These are phyloP conservation scores for Chlamydomonas reinhardtii DNA, from an alignment of 163 green algal genomes.

Conservation along the genomic window DNA sequence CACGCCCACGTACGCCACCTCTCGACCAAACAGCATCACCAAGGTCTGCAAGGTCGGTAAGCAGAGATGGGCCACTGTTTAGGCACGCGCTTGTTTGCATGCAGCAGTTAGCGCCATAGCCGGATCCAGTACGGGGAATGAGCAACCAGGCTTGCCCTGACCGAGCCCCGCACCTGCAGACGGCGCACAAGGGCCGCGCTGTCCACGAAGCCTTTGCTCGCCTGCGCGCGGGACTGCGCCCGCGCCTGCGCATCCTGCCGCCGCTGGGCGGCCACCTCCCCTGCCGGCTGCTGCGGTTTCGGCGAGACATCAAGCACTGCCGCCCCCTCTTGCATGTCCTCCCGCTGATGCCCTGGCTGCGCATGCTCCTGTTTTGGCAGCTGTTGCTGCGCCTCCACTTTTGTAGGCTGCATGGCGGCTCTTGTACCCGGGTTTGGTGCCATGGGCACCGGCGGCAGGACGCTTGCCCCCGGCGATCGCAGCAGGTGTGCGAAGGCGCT, in stretches of 20 bases:
- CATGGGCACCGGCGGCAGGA: not conserved
- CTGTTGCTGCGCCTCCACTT: not conserved
- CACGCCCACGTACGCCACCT: conserved; percentile 25
- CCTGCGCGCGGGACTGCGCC: not conserved
- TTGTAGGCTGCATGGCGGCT: no score
- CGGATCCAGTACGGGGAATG: no score
- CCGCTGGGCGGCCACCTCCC: not conserved
- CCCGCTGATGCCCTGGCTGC: not conserved
- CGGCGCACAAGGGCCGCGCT: not conserved
- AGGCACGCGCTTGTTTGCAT: no score
- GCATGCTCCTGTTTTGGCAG: no score
- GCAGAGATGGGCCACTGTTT: not conserved
- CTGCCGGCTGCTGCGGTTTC: not conserved
- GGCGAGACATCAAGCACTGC: not conserved
- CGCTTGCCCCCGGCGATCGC: not conserved
- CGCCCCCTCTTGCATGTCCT: not conserved
- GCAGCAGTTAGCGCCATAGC: no score
- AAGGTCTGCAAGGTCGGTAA: conserved; percentile 1
- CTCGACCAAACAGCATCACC: conserved; percentile 5
- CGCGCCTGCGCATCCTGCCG: not conserved
- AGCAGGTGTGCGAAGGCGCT: conserved; percentile 38
- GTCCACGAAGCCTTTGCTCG: conserved; percentile 4
- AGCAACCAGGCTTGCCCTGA: no score
- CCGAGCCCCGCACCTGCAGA: not conserved
- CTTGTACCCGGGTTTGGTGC: no score